Evolutionary conservation across 2,329 filamentous ascomycete genomes (phyloP), one percentile per base, ranked within the genome.

Genomic region (Didymella exigua): DNA sequence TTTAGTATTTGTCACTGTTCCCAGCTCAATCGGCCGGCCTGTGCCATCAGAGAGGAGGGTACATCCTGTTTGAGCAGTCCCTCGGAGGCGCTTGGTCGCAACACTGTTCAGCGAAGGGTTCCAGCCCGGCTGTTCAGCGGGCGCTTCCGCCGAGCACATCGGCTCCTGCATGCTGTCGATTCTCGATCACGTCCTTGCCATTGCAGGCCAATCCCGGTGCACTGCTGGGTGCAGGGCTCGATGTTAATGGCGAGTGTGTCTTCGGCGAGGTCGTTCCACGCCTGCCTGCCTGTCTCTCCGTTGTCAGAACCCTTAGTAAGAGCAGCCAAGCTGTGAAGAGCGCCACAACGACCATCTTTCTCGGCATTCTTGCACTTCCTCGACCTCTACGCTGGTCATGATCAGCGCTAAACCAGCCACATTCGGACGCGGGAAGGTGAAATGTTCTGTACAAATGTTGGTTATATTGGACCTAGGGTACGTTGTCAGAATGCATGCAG

Each of bases 191-290:
- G 43, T 49, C 33, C 34, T 47, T 42, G n/a, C 29, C 23, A 34
- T 34, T 18, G 47, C 56, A 60, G 45, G 59, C 53, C 40, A 40
- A 38, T 31, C 49, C 42, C 51, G 51, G 49, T 46, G 45, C 34
- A 3, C 34, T 49, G 52, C 53, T 61, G 55, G 46, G 54, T 49
- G 48, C 41, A 44, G 48, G 52, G 49, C 49, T 42, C 56, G 42
- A 44, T 52, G 50, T 61, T 60, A 59, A 67, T 63, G 64, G 44
- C 36, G 48, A 59, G 16, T 41, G 34, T 54, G 34, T 65, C 51
- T 60, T 71, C 69, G 68, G 68, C 70, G 68, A 72, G 60, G 60
- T 71, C 56, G 46, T 62, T 41, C 54, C 53, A 59, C 42, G 54
- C 56, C 51, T 56, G 46, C 56, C 51, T 56, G 46, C 56, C 52